These are phyloP conservation scores for Acanthamoeba healyi DNA, from an alignment of 208 protist genomes.

Conservation along the genomic window DNA sequence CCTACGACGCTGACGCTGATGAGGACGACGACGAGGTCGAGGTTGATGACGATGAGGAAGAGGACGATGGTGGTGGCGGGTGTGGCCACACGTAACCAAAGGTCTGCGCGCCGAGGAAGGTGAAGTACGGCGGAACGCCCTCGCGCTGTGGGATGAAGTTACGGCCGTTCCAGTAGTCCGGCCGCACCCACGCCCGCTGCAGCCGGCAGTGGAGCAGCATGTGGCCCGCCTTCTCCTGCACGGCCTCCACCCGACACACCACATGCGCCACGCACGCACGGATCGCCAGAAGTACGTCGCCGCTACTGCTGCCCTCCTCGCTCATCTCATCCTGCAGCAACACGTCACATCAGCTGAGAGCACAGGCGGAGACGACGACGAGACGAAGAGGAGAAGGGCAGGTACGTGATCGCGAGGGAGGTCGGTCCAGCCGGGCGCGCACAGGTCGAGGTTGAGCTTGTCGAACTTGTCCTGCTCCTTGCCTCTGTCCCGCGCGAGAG, in stretches of 20 bases:
- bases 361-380: background rate
- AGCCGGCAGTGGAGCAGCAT: constrained; percentile 31
- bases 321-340: background rate
- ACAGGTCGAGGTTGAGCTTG: constrained; percentile 50
- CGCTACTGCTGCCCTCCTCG: background rate
- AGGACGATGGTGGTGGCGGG: background rate
- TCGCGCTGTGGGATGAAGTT: constrained; percentile 45
- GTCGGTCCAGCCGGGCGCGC: constrained; percentile 48
- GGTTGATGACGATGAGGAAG: background rate
- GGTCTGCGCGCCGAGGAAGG: constrained; percentile 62
- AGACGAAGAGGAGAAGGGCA: background rate
- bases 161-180: constrained; percentile 73
- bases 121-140: constrained; percentile 71
- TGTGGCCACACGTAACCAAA: constrained; percentile 47
- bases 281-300: background rate
- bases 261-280: constrained; percentile 51
- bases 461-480: constrained; percentile 70
- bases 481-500: no score
- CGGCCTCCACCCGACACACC: background rate
- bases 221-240: constrained; percentile 61
- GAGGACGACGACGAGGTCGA: background rate
- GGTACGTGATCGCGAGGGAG: background rate
- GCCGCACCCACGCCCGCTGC: constrained; percentile 18
- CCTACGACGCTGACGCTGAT: background rate
- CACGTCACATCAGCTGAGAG: no score